phyloP scores from a whole-genome alignment of 331 rosid species.

The Malus hybrid region DNA sequence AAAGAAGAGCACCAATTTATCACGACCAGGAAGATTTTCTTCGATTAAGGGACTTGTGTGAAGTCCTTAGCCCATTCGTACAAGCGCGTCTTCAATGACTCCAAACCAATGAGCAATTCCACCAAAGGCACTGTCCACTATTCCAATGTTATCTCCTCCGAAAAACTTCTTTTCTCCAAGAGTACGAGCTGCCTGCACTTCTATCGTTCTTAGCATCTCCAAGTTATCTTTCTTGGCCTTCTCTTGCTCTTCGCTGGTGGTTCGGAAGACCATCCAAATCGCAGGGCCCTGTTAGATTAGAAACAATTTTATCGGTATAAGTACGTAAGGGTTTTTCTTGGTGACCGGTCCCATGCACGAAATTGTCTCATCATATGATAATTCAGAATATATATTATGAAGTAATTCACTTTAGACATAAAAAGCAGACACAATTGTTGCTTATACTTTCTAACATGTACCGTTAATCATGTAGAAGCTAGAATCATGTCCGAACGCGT shows the following conservation, averaged over 20 bases:
- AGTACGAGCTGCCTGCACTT: constrained; percentile 1
- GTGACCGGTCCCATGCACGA: too few species aligned
- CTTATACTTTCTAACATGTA: too few species aligned
- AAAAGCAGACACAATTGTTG: too few species aligned
- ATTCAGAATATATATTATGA: too few species aligned
- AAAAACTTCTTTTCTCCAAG: constrained; percentile 6
- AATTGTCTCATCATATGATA: too few species aligned
- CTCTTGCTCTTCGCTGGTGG: constrained; percentile 20
- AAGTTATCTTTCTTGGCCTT: constrained; percentile 18
- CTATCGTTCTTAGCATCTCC: constrained; percentile 17
- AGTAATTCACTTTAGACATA: too few species aligned
- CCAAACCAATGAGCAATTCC: constrained; percentile 11
- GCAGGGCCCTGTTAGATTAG: neutral
- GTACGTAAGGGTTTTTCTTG: too few species aligned
- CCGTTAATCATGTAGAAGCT: too few species aligned
- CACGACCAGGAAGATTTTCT: constrained; percentile 15
- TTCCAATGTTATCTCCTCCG: constrained; percentile 25
- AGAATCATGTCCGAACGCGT: too few species aligned
- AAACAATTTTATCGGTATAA: too few species aligned
- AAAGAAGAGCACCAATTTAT: neutral
- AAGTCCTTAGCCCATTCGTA: constrained; percentile 19
- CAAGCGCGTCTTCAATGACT: constrained; percentile 13
- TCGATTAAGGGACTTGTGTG: constrained; percentile 4
- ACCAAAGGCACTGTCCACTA: constrained; percentile 28
- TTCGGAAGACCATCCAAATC: neutral